Percentiles rank a stretch among this genome's conserved stretches.
Conservation (phyloP, 768 basidiomycete species). For the Rhodotorula taiwanensis region DNA sequence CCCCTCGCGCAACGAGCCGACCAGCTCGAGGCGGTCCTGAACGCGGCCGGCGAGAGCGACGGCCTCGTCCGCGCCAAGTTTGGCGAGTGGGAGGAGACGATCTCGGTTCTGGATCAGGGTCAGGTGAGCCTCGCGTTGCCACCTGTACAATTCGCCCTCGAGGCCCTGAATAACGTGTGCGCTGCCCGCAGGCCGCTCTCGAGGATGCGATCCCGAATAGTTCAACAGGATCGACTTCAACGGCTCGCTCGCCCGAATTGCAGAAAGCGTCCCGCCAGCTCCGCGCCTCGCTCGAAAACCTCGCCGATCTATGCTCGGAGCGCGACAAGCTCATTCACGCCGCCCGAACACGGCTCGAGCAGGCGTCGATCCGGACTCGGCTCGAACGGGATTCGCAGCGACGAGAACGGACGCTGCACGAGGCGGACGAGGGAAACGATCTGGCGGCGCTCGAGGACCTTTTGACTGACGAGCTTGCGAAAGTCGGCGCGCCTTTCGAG, state of each 20-base stretch:
- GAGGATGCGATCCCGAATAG: constrained; percentile 61
- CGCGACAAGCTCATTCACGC: constrained; percentile 60
- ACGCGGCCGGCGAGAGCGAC: constrained; percentile 68
- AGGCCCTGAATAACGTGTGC: too few relatives aligned
- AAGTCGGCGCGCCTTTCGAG: constrained; percentile 62
- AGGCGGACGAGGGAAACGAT: constrained; percentile 43
- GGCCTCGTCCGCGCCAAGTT: constrained; percentile 70
- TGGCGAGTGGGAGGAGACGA: constrained; percentile 74
- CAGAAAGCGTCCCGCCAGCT: constrained; percentile 43
- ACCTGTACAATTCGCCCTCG: neutral
- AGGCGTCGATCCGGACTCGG: constrained; percentile 66
- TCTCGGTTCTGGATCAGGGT: constrained; percentile 64
- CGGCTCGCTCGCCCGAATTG: constrained; percentile 35
- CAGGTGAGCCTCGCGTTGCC: constrained; percentile 47
- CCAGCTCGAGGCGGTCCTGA: constrained; percentile 65
- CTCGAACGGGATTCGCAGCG: constrained; percentile 62
- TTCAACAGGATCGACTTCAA: neutral
- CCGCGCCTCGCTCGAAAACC: constrained; percentile 65
- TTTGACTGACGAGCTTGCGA: constrained; percentile 67
- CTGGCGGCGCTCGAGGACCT: constrained; percentile 84
- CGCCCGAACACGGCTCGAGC: constrained; percentile 56
- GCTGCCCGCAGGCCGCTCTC: constrained; percentile 62
- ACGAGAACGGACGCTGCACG: constrained; percentile 51
- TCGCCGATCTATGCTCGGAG: constrained; percentile 63
- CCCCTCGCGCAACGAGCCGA: constrained; percentile 64